Evolutionary conservation across 2,329 filamentous ascomycete species (phyloP), one percentile per base, ranked within the genome.

Genomic region (Microcera coccophila): DNA sequence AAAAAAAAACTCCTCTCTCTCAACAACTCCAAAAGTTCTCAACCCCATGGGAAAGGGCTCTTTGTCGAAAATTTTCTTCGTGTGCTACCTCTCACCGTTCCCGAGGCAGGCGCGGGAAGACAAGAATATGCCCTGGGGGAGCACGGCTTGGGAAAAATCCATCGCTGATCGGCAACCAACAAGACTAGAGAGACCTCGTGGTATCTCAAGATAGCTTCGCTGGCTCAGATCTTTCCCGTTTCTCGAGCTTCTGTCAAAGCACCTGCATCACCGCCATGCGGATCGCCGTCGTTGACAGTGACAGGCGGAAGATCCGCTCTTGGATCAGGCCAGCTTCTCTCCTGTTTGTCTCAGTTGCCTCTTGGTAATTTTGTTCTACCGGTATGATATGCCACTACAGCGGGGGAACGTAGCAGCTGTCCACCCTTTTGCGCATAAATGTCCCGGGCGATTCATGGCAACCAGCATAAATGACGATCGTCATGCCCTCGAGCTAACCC

Each of bases 11-110:
- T n/a, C 15, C 29, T 32, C 29, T 38, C 32, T 26, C 31, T 32
- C 36, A 32, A 29, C 37, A 32, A 34, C 34, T 20, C 37, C n/a
- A 35, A 38, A 36, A 37, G 36, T 39, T 36, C 44, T 32, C 26
- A 32, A 39, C 41, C 15, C 31, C 18, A 32, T 32, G 36, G 28
- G 31, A 29, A 20, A 26, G 29, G 18, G 15, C 19, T 21, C 14
- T 26, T 22, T 14, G 20, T 17, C 21, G 22, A 12, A 12, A 12
- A 12, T 26, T 7, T 7, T 26, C 22, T 7, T 26, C 12, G 22
- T 26, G 12, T 26, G 22, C 22, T 26, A 26, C 12, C n/a, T n/a
- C n/a, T n/a, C n/a, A n/a, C n/a, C n/a, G n/a, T n/a, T n/a, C n/a
- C n/a, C n/a, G n/a, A n/a, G n/a, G 22, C 22, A 26, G 22, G 22